These are phyloP conservation scores for Pseudohalonectria lignicola DNA, from an alignment of 2,329 filamentous ascomycete genomes.

Conservation along the genomic window DNA sequence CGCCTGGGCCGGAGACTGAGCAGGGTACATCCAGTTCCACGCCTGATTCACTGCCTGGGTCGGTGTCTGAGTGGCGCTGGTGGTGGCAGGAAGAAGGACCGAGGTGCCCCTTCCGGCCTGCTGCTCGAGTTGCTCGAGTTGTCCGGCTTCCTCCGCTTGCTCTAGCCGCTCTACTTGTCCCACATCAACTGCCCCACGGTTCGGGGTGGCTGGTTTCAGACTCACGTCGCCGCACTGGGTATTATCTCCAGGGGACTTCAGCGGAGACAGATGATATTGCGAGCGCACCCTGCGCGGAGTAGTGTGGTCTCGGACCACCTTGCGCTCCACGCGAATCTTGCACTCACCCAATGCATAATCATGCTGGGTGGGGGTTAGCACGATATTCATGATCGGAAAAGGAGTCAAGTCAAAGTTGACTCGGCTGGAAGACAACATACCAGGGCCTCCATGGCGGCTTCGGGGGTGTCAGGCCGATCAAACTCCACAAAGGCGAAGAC, in stretches of 20 bases:
- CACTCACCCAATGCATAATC: background rate
- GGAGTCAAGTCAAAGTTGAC: too few relatives aligned
- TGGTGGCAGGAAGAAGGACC: background rate
- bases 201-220: too few relatives aligned
- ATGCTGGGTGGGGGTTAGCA: background rate
- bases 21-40: slow-evolving; percentile 2
- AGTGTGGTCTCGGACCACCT: slow-evolving; percentile 1
- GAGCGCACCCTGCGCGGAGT: slow-evolving; percentile 1
- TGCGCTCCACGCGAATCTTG: slow-evolving; percentile 1
- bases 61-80: background rate
- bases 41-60: background rate
- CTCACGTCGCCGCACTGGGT: too few relatives aligned
- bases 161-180: too few relatives aligned
- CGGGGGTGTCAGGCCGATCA: slow-evolving; percentile 9
- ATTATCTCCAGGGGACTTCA: background rate
- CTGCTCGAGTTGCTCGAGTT: background rate
- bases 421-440: slow-evolving; percentile 1
- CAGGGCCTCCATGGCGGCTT: slow-evolving; percentile 2
- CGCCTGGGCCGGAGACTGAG: background rate
- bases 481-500: slow-evolving; percentile 19
- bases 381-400: background rate
- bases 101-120: too few relatives aligned
- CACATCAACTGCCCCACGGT: too few relatives aligned
- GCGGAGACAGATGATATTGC: background rate
- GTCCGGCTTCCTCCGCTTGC: too few relatives aligned